phyloP scores from a whole-genome alignment of 192 early-diverging fungal species.

The Dissophora globulifera region DNA sequence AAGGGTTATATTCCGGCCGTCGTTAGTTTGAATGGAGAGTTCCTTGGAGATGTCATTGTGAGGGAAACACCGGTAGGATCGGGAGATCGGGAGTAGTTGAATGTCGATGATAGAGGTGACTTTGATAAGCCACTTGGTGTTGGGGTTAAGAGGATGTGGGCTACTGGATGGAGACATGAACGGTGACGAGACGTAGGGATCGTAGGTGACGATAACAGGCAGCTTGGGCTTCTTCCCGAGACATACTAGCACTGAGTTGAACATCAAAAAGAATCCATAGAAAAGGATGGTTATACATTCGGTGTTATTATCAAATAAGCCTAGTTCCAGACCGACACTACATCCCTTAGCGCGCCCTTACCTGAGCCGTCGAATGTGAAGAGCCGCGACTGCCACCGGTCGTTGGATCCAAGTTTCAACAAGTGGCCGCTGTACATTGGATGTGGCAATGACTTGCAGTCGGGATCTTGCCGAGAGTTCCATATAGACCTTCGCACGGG shows the following conservation, averaged over 20 bases:
- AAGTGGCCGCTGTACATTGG: slow-evolving; percentile 35
- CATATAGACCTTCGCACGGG: neutral
- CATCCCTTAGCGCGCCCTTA: too few species aligned
- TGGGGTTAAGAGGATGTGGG: slow-evolving; percentile 16
- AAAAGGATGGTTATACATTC: too few species aligned
- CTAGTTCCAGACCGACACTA: too few species aligned
- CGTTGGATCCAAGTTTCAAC: slow-evolving; percentile 26
- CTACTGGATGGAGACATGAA: slow-evolving; percentile 8
- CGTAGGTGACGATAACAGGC: slow-evolving; percentile 26
- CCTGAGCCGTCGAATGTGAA: slow-evolving; percentile 47
- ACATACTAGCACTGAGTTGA: slow-evolving; percentile 24
- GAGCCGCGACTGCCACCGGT: slow-evolving; percentile 45
- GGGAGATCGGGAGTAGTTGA: slow-evolving; percentile 5
- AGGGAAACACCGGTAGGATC: slow-evolving; percentile 20
- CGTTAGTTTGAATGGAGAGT: slow-evolving; percentile 14
- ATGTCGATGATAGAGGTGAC: slow-evolving; percentile 21
- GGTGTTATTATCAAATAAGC: too few species aligned
- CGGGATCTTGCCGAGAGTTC: neutral
- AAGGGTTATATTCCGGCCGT: slow-evolving; percentile 19
- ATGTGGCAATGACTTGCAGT: slow-evolving; percentile 9
- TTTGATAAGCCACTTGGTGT: slow-evolving; percentile 32
- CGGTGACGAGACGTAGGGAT: slow-evolving; percentile 44
- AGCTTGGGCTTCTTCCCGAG: slow-evolving; percentile 17
- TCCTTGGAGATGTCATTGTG: slow-evolving; percentile 4
- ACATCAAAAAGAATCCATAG: too few species aligned